Base-by-base conservation (phyloP, 371 early-diverging fungal genomes). In the Mortierella polycephala region DNA sequence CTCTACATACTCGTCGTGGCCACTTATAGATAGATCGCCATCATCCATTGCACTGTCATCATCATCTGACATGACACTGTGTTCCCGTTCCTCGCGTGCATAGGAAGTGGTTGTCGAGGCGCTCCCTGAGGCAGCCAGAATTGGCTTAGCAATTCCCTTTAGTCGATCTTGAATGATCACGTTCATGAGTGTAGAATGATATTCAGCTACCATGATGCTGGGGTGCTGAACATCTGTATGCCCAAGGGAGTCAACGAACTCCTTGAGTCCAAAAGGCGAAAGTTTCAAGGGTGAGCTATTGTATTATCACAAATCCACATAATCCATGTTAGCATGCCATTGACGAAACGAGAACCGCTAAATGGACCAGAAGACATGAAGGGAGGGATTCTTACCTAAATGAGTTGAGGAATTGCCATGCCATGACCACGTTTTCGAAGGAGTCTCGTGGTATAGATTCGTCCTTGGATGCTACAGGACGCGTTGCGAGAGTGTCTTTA, bases 341-440 rank as follows among this genome's bases (percentile, higher is more conserved):
- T 30, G 30, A 30, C 30, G 30, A 30, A 30, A 30, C 30, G 30
- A 30, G 30, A 30, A 30, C 4, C 30, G 30, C 30, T 4, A 30
- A 2, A 30, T 30, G 30, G 30, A 30, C 4, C 30, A 30, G 30
- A 30, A 30, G 30, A 30, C 4, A 30, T 30, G 30, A 30, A 30
- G 30, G 4, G 30, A 30, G 30, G 4, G 30, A 6, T 30, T 45
- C 44, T 37, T 67, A 82, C 82, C 82, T 69, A 61, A 69, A 83
- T 1, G 81, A 67, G 64, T 70, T 75, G 30, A 83, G 60, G 62
- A 83, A 83, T 40, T 83, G 77, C 84, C 84, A 83, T 7, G 67
- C 40, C 71, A 75, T 69, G 60, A 83, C 45, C 16, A 83, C 60
- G 0, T 69, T 56, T 60, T 80, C 81, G 46, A 80, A 76, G 3